Conservation (phyloP, 176 grass and related monocot species). For the Oryza brachyantha region DNA sequence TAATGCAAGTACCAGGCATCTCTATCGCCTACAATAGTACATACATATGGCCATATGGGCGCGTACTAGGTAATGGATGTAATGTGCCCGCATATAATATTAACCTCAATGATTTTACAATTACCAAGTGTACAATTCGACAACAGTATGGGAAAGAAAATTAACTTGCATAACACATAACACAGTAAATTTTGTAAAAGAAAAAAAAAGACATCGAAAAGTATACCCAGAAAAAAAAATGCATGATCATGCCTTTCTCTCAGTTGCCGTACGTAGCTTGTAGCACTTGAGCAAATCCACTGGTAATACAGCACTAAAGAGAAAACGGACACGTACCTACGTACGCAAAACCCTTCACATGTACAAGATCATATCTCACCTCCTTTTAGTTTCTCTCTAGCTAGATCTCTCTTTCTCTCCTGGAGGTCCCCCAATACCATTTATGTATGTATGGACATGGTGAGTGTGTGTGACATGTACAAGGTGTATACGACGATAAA, state of each 20-base stretch:
- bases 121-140: conserved; percentile 32
- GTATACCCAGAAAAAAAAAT: conserved; percentile 27
- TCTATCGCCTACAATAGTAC: neutral
- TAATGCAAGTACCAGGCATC: conserved; percentile 12
- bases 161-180: conserved; percentile 19
- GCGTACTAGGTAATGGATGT: neutral
- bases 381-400: neutral
- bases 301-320: neutral
- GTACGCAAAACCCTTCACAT: neutral
- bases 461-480: conserved; percentile 35
- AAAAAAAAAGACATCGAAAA: neutral
- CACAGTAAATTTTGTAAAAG: conserved; percentile 28
- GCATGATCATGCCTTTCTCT: conserved; percentile 23
- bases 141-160: neutral
- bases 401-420: neutral
- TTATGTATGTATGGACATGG: conserved; percentile 25
- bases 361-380: neutral
- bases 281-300: neutral
- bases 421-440: conserved; percentile 8
- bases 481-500: conserved; percentile 18
- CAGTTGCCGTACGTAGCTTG: conserved; percentile 4
- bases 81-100: neutral
- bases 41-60: neutral
- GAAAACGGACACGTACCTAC: neutral
- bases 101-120: conserved; percentile 16